Base-by-base conservation (phyloP, 495 filamentous ascomycete genomes). In the Penicillium lagena region DNA sequence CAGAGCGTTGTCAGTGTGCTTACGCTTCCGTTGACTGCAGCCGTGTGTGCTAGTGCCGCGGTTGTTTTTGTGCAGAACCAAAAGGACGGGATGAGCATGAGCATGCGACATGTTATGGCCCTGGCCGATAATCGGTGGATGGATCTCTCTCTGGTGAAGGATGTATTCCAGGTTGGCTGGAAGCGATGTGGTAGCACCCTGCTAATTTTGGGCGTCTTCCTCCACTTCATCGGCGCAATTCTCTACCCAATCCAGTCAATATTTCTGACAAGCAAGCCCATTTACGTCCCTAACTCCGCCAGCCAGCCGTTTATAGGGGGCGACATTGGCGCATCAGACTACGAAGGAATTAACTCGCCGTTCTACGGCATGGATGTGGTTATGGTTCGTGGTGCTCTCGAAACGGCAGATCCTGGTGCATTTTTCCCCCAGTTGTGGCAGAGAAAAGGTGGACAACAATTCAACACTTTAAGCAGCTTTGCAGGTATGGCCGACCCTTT, bases 211-310 rank as follows among this genome's bases (percentile, higher is more conserved):
- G 55, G 51, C 7, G 49, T 58, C n/a, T 40, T 54, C 2, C 35
- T 50, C 11, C 43, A 59, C 35, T 39, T 57, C 31, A 31, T 56
- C 8, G 55, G 47, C 13, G 35, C 40, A 15, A 47, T 62, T 7
- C 54, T 53, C 29, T 59, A 50, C 29, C 55, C 56, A 6, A 47
- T 59, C n/a, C 55, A 59, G 41, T 50, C 54, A 8, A 42, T 59
- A 29, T 37, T 62, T 11, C 36, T 62, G 14, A 40, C 30, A 15
- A 11, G 39, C 12, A 42, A 39, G 33, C 37, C 37, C 7, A 35
- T 39, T 13, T 29, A 48, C 27, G 28, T 42, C 36, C 50, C 50
- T 13, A 32, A 12, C 22, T 27, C 15, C 15, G 12, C 10, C 14
- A 41, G 28, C 12, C 1, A 4, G 9, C 10, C 14, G 11, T 13